Base-by-base conservation (phyloP, 2,329 filamentous ascomycete genomes). In the Teratosphaeria nubilosa region DNA sequence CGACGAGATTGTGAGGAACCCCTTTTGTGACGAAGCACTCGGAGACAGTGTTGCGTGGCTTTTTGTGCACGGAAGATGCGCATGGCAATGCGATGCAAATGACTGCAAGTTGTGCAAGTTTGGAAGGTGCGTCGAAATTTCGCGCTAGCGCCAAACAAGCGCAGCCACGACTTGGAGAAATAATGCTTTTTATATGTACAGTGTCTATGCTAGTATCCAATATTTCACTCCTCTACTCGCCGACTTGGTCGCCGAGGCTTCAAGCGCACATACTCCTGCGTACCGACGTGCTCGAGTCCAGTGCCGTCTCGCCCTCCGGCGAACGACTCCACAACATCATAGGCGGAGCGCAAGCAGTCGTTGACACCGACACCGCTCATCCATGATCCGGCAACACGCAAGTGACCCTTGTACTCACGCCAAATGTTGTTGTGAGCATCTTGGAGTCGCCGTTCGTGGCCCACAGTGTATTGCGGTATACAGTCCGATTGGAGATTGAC, bases 381-480 rank as follows among this genome's bases (percentile, higher is more conserved):
- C 67, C 76, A 78, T 56, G 70, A 77, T 0, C 77, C 77, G 0
- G 76, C 77, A 9, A 94, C 85, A 59, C 84, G 80, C 30, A 95
- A 75, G 13, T 80, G 77, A 14, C 86, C 84, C 9, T 78, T 71
- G 70, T 86, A 95, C 5, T 76, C 73, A 3, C 75, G 60, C 32
- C 73, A 68, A 5, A 90, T 77, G 56, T 85, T 77, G 2, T 73
- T 66, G 65, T 86, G 79, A 1, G 85, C 81, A 1, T 71, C 69
- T 24, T 73, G 74, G 76, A 95, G 83, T 59, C 82, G 80, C 9
- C 76, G 72, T 27, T 82, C 74, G 72, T 97, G 92, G 37, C 90
- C 90, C 1, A 96, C 85, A 0, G 80, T 82, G 72, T 95, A 95
- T 74, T 99, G 94, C 11, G 94, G 92, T 63, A 99, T 94, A 69